Conservation (phyloP, 257 asterid genomes). For the Galeopsis tetrahit region DNA sequence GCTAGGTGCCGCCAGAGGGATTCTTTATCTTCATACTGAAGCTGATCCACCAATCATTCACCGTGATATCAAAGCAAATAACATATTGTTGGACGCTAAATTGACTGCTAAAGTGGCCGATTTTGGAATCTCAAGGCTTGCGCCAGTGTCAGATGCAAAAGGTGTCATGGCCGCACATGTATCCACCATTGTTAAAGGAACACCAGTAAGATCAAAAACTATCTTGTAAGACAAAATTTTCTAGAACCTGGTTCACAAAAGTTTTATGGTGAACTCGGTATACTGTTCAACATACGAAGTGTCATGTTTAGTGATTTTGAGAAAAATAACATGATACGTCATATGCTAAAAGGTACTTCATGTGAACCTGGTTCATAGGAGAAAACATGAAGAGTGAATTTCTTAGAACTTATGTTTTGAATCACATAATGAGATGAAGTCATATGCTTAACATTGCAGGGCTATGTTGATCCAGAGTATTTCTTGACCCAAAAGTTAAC, state of each 20-base stretch:
- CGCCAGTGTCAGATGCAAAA: conserved; percentile 62
- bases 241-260: too few relatives aligned
- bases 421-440: conserved; percentile 13
- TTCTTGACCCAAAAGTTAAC: conserved; percentile 75
- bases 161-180: conserved; percentile 59
- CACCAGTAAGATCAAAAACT: conserved; percentile 64
- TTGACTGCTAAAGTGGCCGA: conserved; percentile 87
- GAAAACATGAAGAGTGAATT: not conserved
- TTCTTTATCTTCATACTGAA: conserved; percentile 92
- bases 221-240: not conserved
- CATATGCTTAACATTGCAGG: conserved; percentile 47
- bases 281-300: too few relatives aligned
- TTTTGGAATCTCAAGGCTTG: conserved; percentile 92
- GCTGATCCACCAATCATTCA: conserved; percentile 90
- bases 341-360: too few relatives aligned
- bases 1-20: conserved; percentile 77
- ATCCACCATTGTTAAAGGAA: conserved; percentile 87
- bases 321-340: too few relatives aligned
- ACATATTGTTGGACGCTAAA: conserved; percentile 79
- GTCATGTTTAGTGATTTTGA: too few relatives aligned
- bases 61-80: conserved; percentile 87
- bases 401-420: not conserved
- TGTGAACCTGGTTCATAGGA: too few relatives aligned
- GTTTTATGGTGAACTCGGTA: too few relatives aligned
- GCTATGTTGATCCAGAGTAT: conserved; percentile 92